Conservation (phyloP, 768 basidiomycete genomes). For the Amanita pallidorosea region DNA sequence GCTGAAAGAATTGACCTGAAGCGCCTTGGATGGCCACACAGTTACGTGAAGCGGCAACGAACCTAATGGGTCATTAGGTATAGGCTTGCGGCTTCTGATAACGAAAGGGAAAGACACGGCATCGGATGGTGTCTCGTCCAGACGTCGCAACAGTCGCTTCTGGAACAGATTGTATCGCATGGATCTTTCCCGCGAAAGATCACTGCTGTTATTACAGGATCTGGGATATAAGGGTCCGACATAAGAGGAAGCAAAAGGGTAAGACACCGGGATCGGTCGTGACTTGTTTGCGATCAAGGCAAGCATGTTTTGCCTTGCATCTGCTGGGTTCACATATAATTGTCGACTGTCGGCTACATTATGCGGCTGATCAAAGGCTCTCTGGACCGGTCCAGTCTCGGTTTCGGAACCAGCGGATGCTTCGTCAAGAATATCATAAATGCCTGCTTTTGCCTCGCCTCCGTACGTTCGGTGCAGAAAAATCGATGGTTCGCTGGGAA, state of each 20-base stretch:
- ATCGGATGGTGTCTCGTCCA: conserved; percentile 31
- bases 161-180: conserved; percentile 39
- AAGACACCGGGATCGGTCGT: conserved; percentile 24
- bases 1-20: conserved; percentile 30
- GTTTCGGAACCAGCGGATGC: conserved; percentile 27
- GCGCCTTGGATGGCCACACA: conserved; percentile 19
- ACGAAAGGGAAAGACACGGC: conserved; percentile 34
- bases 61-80: conserved; percentile 9
- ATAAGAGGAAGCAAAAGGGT: conserved; percentile 37
- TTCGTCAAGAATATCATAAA: conserved; percentile 16
- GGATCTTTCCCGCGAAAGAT: conserved; percentile 21
- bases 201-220: conserved; percentile 33
- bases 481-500: background rate
- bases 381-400: conserved; percentile 14
- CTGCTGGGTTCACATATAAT: conserved; percentile 10
- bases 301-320: conserved; percentile 27
- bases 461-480: background rate
- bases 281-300: conserved; percentile 38
- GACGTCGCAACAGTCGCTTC: conserved; percentile 34
- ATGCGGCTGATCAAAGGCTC: background rate
- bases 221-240: conserved; percentile 37
- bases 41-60: conserved; percentile 18
- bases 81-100: conserved; percentile 19
- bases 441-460: background rate
- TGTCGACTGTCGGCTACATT: background rate